These are phyloP conservation scores for Tetrapisispora arboricola DNA, from an alignment of 805 yeast species.

Conservation along the genomic window DNA sequence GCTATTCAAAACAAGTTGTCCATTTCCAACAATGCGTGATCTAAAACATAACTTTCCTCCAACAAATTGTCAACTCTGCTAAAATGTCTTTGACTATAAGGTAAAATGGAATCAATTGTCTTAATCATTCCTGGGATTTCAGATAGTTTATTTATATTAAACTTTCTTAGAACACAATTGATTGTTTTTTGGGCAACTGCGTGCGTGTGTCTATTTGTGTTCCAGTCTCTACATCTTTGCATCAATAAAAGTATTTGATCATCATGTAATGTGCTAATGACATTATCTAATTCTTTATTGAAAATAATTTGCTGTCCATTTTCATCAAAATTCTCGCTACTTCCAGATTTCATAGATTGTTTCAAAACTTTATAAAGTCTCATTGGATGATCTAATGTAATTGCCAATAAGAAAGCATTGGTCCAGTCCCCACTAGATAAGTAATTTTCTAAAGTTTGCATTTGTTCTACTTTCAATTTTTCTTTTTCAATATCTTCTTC, in stretches of 20 bases:
- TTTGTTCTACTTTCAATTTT: constrained; percentile 64
- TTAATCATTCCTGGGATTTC: constrained; percentile 59
- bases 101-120: constrained; percentile 64
- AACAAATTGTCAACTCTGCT: constrained; percentile 64
- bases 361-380: constrained; percentile 68
- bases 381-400: constrained; percentile 85
- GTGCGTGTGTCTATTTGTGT: constrained; percentile 74
- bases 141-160: constrained; percentile 45
- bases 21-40: constrained; percentile 76
- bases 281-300: constrained; percentile 48
- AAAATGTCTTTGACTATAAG: constrained; percentile 83
- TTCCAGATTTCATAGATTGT: constrained; percentile 46
- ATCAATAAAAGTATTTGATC: constrained; percentile 54
- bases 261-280: constrained; percentile 45
- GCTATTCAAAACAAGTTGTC: constrained; percentile 31
- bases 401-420: constrained; percentile 76
- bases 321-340: constrained; percentile 3
- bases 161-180: constrained; percentile 48
- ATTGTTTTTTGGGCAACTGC: constrained; percentile 71
- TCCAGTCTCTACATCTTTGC: constrained; percentile 87
- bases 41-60: constrained; percentile 78
- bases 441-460: constrained; percentile 73
- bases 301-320: constrained; percentile 13
- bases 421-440: constrained; percentile 71
- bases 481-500: constrained; percentile 40